Evolutionary conservation across 1,139 yeast genomes (phyloP).

Genomic region (Debaryomycetaceae sp.): DNA sequence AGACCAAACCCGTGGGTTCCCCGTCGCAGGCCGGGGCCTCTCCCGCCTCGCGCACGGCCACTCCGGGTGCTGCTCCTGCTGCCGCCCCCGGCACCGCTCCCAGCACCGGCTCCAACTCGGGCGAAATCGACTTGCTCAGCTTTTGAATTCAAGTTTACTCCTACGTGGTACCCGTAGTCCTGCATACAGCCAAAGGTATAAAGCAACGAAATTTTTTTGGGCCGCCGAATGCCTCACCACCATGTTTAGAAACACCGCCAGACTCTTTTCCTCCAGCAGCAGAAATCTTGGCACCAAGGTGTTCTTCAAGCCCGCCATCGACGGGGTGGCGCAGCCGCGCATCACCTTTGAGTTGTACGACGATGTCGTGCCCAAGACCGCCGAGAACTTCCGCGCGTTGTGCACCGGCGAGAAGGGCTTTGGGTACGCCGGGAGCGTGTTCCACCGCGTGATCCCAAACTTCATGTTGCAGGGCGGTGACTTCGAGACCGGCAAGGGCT

Average conservation of each 20-base stretch:
- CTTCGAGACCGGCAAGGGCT: conserved; percentile 37
- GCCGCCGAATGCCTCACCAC: neutral
- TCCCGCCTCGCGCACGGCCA: conserved; percentile 9
- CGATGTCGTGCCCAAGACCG: conserved; percentile 92
- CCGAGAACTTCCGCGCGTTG: conserved; percentile 93
- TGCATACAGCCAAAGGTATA: neutral
- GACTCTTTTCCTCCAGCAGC: conserved; percentile 30
- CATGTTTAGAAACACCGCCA: conserved; percentile 13
- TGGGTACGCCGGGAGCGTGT: conserved; percentile 76
- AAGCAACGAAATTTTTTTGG: conserved; percentile 1
- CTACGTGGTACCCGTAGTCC: no score
- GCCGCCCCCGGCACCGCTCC: conserved; percentile 13
- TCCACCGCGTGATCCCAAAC: conserved; percentile 40
- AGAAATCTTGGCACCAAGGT: conserved; percentile 32
- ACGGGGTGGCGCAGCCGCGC: conserved; percentile 27
- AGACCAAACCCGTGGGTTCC: conserved; percentile 17
- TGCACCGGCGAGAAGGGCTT: conserved; percentile 94
- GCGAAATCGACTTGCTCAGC: conserved; percentile 32
- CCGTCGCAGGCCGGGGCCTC: conserved; percentile 7
- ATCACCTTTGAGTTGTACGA: conserved; percentile 60
- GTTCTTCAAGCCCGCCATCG: conserved; percentile 33
- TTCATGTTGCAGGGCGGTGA: conserved; percentile 46
- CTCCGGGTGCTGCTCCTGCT: conserved; percentile 10
- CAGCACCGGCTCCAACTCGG: conserved; percentile 13
- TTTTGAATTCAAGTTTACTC: conserved; percentile 15